These are phyloP conservation scores for Cutaneotrichosporon sp. DNA, from an alignment of 1,284 basidiomycete genomes.

Conservation along the genomic window DNA sequence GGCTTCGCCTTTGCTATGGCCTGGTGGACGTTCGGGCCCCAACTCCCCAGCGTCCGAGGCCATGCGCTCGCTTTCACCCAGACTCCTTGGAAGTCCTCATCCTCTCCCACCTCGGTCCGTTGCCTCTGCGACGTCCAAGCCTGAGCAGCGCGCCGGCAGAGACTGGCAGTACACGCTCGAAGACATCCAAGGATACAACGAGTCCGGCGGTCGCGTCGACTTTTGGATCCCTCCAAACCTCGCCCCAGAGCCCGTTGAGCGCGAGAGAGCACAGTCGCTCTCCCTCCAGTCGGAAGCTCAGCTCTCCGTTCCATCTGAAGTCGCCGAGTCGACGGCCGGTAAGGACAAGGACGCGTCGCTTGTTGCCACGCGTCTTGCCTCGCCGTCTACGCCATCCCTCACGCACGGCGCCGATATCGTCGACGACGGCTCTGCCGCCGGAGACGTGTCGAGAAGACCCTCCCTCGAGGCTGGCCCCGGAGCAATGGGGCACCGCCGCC, in stretches of 20 bases:
- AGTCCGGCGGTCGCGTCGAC: conserved; percentile 38
- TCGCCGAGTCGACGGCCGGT: conserved; percentile 1
- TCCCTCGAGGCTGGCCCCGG: conserved; percentile 5
- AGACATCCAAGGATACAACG: conserved; percentile 41
- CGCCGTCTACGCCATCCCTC: conserved; percentile 11
- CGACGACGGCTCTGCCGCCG: not conserved
- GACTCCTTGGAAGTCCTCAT: not conserved
- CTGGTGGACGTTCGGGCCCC: not conserved
- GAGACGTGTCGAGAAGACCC: conserved; percentile 9
- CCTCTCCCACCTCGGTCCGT: not conserved
- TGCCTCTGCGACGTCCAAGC: not conserved
- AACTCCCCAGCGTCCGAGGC: not conserved
- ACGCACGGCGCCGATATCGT: not conserved
- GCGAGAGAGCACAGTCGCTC: not conserved
- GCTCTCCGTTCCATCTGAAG: conserved; percentile 13
- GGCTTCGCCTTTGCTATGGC: not conserved
- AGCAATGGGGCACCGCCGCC: not conserved
- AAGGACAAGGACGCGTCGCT: not conserved
- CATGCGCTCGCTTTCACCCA: not conserved
- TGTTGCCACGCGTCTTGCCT: not conserved
- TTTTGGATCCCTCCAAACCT: conserved; percentile 43
- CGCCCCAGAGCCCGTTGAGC: not conserved
- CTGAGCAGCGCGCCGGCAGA: conserved; percentile 13
- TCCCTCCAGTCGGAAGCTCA: conserved; percentile 9
- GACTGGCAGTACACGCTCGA: conserved; percentile 43